These are phyloP conservation scores for Globomyces pollinis-pini DNA, from an alignment of 192 early-diverging fungal genomes.

Conservation along the genomic window DNA sequence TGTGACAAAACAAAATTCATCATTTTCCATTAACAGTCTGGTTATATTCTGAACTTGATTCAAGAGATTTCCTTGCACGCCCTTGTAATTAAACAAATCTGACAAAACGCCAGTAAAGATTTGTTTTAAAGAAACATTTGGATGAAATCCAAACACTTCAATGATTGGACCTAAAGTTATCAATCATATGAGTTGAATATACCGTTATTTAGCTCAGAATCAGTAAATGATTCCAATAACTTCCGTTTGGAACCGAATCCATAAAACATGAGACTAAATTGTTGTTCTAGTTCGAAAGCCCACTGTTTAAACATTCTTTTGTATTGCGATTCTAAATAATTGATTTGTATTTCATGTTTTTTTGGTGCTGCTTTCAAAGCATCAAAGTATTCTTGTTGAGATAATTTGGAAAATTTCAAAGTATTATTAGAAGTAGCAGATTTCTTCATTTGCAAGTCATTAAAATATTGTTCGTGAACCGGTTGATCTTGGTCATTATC, in stretches of 20 bases:
- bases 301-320: constrained; percentile 66
- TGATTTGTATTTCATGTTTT: constrained; percentile 57
- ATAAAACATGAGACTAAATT: constrained; percentile 86
- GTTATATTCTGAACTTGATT: constrained; percentile 63
- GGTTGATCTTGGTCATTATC: constrained; percentile 1
- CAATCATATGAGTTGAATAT: too few relatives aligned
- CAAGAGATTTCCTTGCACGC: constrained; percentile 41
- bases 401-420: background rate
- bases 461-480: background rate
- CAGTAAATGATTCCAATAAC: constrained; percentile 70
- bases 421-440: constrained; percentile 10
- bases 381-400: background rate
- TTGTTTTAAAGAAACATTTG: constrained; percentile 61
- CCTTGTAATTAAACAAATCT: constrained; percentile 25
- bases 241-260: constrained; percentile 89
- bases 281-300: constrained; percentile 72
- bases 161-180: constrained; percentile 59
- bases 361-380: background rate
- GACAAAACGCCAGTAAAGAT: constrained; percentile 58
- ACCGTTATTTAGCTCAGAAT: constrained; percentile 14
- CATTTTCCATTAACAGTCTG: constrained; percentile 51
- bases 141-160: constrained; percentile 82
- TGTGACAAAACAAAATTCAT: constrained; percentile 48
- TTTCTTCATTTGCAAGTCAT: background rate
- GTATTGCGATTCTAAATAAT: constrained; percentile 28